Percentiles rank a stretch among this genome's conserved stretches.
Evolutionary conservation across 371 early-diverging fungal species (phyloP).

Genomic region (Apophysomyces ossiformis): DNA sequence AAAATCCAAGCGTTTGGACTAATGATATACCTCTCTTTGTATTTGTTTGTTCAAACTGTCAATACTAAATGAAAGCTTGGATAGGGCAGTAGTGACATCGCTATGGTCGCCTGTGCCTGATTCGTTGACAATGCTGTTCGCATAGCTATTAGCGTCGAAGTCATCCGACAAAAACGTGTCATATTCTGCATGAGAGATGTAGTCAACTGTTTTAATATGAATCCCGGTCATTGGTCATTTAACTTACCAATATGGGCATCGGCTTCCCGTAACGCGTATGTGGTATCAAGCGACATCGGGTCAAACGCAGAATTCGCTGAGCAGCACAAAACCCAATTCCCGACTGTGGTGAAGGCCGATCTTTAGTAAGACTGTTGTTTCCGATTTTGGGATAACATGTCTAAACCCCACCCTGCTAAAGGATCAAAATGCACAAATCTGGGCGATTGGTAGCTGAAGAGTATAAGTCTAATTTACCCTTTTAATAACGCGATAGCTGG

Average conservation of each 20-base stretch:
- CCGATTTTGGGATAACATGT: no score
- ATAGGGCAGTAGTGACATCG: constrained; percentile 70
- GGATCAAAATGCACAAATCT: no score
- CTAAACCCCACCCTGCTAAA: no score
- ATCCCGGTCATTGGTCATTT: not conserved
- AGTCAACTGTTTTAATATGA: not conserved
- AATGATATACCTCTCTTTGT: constrained; percentile 66
- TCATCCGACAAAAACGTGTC: constrained; percentile 61
- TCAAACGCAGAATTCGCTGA: no score
- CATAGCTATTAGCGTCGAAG: constrained; percentile 66
- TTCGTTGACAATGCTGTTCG: constrained; percentile 56
- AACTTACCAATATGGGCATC: constrained; percentile 33
- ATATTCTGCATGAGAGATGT: constrained; percentile 45
- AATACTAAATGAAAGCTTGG: constrained; percentile 74
- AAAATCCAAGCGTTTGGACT: not conserved
- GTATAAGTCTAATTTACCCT: no score
- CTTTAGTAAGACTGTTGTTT: no score
- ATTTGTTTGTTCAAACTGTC: constrained; percentile 80
- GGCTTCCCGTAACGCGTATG: constrained; percentile 31
- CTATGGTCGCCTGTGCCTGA: constrained; percentile 53
- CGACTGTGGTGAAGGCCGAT: no score
- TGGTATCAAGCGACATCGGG: constrained; percentile 6
- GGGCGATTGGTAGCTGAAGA: no score
- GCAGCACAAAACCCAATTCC: no score
- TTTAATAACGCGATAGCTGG: no score